Evolutionary conservation across 805 yeast genomes (phyloP).

Genomic region (Yamadazyma sp.): DNA sequence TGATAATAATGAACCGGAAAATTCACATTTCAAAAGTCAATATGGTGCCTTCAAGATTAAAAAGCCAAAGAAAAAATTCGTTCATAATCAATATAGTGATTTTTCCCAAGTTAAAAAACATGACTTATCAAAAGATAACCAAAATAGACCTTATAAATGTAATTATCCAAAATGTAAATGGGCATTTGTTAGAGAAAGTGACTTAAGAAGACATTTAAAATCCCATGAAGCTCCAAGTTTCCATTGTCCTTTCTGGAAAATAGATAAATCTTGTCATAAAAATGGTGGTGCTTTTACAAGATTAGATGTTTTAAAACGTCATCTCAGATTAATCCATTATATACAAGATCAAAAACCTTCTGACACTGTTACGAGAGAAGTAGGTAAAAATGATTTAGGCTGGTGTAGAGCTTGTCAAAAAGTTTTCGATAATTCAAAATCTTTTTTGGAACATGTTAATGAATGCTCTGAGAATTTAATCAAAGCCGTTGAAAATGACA

Average conservation of each 20-base stretch:
- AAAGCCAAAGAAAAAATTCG: constrained; percentile 3
- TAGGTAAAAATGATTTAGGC: constrained; percentile 52
- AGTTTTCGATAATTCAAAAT: constrained; percentile 51
- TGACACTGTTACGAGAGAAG: constrained; percentile 5
- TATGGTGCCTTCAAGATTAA: background rate
- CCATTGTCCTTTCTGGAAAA: constrained; percentile 71
- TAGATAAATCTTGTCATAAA: constrained; percentile 69
- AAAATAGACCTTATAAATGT: constrained; percentile 35
- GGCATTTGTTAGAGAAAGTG: constrained; percentile 70
- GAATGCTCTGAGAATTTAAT: constrained; percentile 49
- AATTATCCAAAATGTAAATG: constrained; percentile 50
- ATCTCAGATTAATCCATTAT: constrained; percentile 65
- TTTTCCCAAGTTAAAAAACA: constrained; percentile 6
- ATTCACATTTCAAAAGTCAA: background rate
- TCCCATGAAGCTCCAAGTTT: constrained; percentile 66
- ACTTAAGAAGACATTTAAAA: constrained; percentile 62
- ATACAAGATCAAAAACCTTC: constrained; percentile 43
- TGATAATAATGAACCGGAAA: background rate
- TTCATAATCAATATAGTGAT: constrained; percentile 10
- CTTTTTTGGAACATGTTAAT: constrained; percentile 62
- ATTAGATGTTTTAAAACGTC: constrained; percentile 72
- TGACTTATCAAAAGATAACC: constrained; percentile 5
- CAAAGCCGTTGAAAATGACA: background rate
- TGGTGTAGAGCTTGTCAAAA: constrained; percentile 65
- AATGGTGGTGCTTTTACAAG: constrained; percentile 76